These are phyloP conservation scores for Sugiyamaella chiloensis DNA, from an alignment of 805 yeast species.

Conservation along the genomic window DNA sequence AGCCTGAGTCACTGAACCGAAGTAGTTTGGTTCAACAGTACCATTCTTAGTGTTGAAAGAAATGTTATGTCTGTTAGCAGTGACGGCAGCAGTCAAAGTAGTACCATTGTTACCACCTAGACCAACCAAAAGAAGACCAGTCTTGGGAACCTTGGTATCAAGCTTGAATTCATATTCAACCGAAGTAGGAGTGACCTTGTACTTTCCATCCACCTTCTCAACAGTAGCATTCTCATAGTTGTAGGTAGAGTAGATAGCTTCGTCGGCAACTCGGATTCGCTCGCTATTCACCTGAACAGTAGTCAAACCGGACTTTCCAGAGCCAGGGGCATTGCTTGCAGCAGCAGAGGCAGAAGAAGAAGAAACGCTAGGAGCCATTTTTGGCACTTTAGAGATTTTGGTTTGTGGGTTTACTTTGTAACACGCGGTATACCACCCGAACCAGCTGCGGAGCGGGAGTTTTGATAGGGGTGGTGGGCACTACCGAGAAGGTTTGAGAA, in stretches of 20 bases:
- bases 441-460: slow-evolving; percentile 42
- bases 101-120: slow-evolving; percentile 97
- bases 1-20: slow-evolving; percentile 91
- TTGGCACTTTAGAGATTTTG: no score
- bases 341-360: slow-evolving; percentile 27
- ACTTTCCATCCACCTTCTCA: slow-evolving; percentile 49
- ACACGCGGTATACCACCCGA: slow-evolving; percentile 39
- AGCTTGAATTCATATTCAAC: slow-evolving; percentile 82
- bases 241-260: slow-evolving; percentile 54
- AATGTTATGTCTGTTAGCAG: slow-evolving; percentile 79
- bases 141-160: slow-evolving; percentile 74
- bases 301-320: slow-evolving; percentile 38
- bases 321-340: slow-evolving; percentile 29
- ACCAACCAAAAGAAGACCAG: slow-evolving; percentile 89
- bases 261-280: slow-evolving; percentile 49
- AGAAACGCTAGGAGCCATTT: slow-evolving; percentile 34
- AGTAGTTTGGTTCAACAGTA: slow-evolving; percentile 71
- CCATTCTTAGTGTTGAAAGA: slow-evolving; percentile 83
- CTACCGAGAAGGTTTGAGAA: slow-evolving; percentile 41
- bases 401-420: slow-evolving; percentile 26
- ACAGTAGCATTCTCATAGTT: slow-evolving; percentile 76
- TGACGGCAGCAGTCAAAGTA: slow-evolving; percentile 77
- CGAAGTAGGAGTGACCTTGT: slow-evolving; percentile 64
- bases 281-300: slow-evolving; percentile 55
- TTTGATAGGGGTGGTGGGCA: slow-evolving; percentile 43